Evolutionary conservation across 202 grass and related monocot species (phyloP).

Genomic region (Digitaria exilis): DNA sequence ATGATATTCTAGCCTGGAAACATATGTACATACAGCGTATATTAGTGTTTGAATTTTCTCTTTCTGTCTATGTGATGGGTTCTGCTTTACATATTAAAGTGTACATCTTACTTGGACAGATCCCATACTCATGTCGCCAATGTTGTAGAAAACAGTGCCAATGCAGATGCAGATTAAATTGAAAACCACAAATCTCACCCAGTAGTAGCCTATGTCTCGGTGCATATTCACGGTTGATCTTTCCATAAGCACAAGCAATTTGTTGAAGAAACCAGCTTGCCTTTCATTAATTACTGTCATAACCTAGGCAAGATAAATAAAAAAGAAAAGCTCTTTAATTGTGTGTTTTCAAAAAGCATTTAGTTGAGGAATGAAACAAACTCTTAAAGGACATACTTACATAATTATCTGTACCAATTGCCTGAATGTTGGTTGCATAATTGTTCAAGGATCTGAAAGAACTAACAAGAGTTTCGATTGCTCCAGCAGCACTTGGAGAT

Average conservation of each 20-base stretch:
- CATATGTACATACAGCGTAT: background rate
- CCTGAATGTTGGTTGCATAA: background rate
- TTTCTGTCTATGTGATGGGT: background rate
- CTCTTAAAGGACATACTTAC: background rate
- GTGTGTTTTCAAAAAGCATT: background rate
- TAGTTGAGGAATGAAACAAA: background rate
- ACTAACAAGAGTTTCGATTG: background rate
- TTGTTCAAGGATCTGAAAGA: background rate
- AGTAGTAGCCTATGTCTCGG: background rate
- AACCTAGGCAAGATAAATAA: background rate
- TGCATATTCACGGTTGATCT: background rate
- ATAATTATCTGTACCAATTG: background rate
- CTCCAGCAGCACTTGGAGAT: background rate
- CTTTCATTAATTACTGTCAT: background rate
- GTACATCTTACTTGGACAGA: background rate
- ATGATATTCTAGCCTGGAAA: background rate
- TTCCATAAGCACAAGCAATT: background rate
- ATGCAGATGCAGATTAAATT: background rate
- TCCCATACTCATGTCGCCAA: background rate
- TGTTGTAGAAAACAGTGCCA: background rate
- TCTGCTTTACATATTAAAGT: background rate
- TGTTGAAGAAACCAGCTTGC: background rate
- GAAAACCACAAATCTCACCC: background rate
- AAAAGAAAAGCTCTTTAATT: background rate
- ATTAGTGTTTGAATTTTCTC: background rate